Base-by-base conservation (phyloP, 2,329 filamentous ascomycete genomes). In the Gliomastix tumulicola region DNA sequence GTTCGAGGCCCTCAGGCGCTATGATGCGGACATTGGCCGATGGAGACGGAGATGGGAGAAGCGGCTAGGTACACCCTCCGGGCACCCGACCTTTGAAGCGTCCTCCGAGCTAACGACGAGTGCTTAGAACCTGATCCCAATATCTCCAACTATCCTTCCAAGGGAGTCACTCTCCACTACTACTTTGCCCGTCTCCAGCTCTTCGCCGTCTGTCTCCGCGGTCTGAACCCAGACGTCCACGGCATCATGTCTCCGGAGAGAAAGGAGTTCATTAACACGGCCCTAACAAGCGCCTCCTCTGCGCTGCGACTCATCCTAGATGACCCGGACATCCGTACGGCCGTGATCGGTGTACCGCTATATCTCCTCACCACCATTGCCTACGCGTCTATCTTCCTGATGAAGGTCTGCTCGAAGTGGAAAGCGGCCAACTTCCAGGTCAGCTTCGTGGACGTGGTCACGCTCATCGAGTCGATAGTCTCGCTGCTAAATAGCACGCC, bases 131-230 rank as follows among this genome's bases (percentile, higher is more conserved):
- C 64, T 13, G 62, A 65, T 21, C 56, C 60, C 35, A 51, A 45
- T 38, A 55, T 57, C 21, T 51, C 53, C 12, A 48, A 44, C 4
- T 57, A 51, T 44, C 64, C 36, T 61, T 62, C 4, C 51, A 62
- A 4, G 76, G 76, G 54, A 7, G 48, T 54, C 57, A 71, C 46
- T 72, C 71, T 45, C 69, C 65, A 32, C 62, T 68, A 32, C 50
- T 73, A 15, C 66, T 71, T 32, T 51, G 57, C 56, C 18, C 59
- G 59, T 39, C 44, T 63, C 13, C 59, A 63, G 38, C 46, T 63
- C 31, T 65, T 69, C 33, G 69, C 69, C 5, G 62, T 70, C 20
- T 68, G 66, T 22, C 49, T 73, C 16, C 62, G 68, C 20, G 54
- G 54, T 1, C 38, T 56, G 7, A 47, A 41, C 7, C 53, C 50